Evolutionary conservation across 345 rosid genomes (phyloP).

Genomic region (Eucalyptus urophylla): DNA sequence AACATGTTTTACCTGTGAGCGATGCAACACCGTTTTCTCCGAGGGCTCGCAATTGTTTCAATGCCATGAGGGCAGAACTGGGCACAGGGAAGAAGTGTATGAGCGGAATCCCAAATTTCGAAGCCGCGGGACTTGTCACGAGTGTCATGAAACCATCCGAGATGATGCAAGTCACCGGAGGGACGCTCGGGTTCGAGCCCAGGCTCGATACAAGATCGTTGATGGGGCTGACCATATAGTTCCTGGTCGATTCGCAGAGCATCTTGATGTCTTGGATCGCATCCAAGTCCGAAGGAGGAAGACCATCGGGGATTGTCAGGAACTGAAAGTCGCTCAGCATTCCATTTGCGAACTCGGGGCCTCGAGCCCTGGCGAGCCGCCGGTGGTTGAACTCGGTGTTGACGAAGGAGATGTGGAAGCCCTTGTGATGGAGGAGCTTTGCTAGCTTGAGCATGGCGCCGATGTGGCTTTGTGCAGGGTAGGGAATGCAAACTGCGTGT

Average conservation of each 20-base stretch:
- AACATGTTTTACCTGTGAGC: background rate
- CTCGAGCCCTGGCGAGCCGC: background rate
- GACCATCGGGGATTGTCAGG: background rate
- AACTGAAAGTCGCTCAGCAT: background rate
- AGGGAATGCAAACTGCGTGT: slow-evolving; percentile 1
- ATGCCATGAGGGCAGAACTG: background rate
- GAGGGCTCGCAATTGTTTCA: background rate
- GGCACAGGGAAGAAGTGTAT: background rate
- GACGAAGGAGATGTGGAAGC: slow-evolving; percentile 8
- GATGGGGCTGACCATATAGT: background rate
- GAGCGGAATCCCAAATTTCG: background rate
- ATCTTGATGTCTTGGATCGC: background rate
- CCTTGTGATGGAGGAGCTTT: background rate
- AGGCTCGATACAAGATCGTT: background rate
- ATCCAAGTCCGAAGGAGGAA: background rate
- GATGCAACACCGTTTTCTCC: background rate
- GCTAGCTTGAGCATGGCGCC: slow-evolving; percentile 2
- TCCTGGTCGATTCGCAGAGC: background rate
- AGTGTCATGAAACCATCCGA: slow-evolving; percentile 1
- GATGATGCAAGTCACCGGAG: background rate
- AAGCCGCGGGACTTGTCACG: background rate
- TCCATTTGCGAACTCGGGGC: background rate
- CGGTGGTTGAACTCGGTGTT: slow-evolving; percentile 6
- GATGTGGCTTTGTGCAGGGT: slow-evolving; percentile 1
- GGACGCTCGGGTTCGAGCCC: background rate